Base-by-base conservation (phyloP, 257 asterid genomes). In the Vinca minor region DNA sequence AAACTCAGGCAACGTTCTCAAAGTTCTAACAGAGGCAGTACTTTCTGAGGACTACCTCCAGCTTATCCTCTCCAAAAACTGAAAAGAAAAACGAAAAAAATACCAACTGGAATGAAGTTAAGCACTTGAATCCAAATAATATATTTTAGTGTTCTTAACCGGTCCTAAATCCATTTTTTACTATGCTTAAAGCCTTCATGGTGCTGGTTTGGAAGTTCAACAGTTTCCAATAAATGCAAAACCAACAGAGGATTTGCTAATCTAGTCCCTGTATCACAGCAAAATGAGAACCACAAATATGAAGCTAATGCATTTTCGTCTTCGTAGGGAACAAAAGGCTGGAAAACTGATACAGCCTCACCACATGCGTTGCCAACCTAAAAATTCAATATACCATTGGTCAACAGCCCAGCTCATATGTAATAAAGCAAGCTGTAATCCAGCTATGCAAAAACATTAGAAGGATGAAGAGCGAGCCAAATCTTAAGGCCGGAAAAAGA, bases 341-440 rank as follows among this genome's bases (percentile, higher is more conserved):
- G 94, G 89, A 77, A 89, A 91, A 85, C 81, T 86, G 96, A 86
- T 78, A 91, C 91, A 85, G 95, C 95, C 81, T 85, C 96, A 86
- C 91, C 98, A 85, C 88, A 92, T 68, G 91, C 97, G 67, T 85
- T 85, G 96, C 92, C 83, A 74, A 93, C 99, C 99, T 93, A 93
- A 79, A 93, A 93, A 93, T 78, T 73, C 78, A 85, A 93, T 82
- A 89, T 81, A 82, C 78, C 88, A 88, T 62, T 50, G 82, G 84
- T 93, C 89, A 93, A 89, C 91, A 89, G 78, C 91, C 85, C 87
- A 82, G 76, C 77, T 74, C 77, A 79, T 77, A 83, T 74, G 79
- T 65, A 81, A 80, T 78, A 86, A 83, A 80, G 79, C 59, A 85
- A 76, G 83, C 88, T 81, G 76, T 85, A 86, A 87, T 79, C 95